Evolutionary conservation across 2,329 filamentous ascomycete species (phyloP), one percentile per base, ranked within the genome.

Genomic region (Fusarium sp.): DNA sequence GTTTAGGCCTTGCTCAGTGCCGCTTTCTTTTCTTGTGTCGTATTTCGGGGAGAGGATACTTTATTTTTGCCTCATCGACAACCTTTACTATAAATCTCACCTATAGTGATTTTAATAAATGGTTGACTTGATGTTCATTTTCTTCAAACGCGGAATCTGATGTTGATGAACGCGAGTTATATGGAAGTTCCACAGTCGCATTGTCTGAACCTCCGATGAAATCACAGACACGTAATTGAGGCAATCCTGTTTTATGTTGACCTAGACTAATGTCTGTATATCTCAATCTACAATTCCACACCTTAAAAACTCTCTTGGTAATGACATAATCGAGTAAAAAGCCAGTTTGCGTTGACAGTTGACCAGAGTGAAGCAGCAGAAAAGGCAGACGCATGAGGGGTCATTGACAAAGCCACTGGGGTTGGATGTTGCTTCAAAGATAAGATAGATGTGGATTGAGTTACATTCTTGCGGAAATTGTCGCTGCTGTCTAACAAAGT

Each of bases 321-420:
- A 18, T 2, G 10, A 1, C 10, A 43, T 25, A 23, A 8, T 44
- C 16, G 16, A 25, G 42, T 19, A 25, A 25, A 23, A 44, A 12
- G 16, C 23, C 18, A 46, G 43, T 25, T 46, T 19, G 4, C 11
- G 18, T 15, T 1, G 4, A 25, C 43, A 23, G 2, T 6, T 46
- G n/a, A n/a, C n/a, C 25, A 3, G 25, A 28, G 18, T 3, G 44
- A 28, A 47, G 9, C 8, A 28, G 25, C 2, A 47, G 0, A 83
- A 84, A 21, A 89, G 96, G 90, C 86, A 94, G 80, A 95, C 92
- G 0, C 85, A 91, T 23, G 94, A 96, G 80, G 94, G 93, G 0
- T 97, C 96, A 79, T 83, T 96, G 82, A 87, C 93, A 77, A 97
- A 96, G 85, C 94, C 94, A 0, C 71, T 96, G 43, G 91, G 85